These are phyloP conservation scores for Oryza longistaminata DNA, from an alignment of 176 grass and related monocot genomes.

Conservation along the genomic window DNA sequence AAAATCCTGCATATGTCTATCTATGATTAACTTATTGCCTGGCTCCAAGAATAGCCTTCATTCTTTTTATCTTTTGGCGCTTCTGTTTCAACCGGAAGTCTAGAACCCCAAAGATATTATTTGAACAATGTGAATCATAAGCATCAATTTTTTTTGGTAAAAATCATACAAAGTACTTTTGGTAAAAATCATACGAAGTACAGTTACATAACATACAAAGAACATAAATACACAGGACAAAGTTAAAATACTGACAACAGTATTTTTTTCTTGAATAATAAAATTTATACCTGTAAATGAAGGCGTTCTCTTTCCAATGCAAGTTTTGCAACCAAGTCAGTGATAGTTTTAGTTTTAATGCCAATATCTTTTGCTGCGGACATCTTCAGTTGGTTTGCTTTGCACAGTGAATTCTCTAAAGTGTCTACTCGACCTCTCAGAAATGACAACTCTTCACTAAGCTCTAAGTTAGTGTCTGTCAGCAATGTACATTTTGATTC, in stretches of 20 bases:
- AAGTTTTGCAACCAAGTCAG: conserved; percentile 75
- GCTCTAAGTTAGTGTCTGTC: conserved; percentile 73
- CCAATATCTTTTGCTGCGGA: conserved; percentile 65
- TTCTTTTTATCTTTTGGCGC: background rate
- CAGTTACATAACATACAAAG: background rate
- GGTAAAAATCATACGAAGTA: background rate
- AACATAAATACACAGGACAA: conserved; percentile 14
- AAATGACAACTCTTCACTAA: conserved; percentile 76
- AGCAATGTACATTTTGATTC: conserved; percentile 68
- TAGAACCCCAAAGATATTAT: background rate
- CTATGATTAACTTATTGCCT: no score
- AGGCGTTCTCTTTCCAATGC: conserved; percentile 76
- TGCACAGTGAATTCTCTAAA: conserved; percentile 56
- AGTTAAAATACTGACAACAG: background rate
- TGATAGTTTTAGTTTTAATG: conserved; percentile 72
- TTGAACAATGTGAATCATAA: background rate
- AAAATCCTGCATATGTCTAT: no score
- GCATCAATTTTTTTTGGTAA: background rate
- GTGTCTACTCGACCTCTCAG: conserved; percentile 62
- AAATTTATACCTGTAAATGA: conserved; percentile 65
- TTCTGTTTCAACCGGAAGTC: background rate
- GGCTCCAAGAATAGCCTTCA: background rate
- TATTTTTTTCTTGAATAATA: conserved; percentile 19
- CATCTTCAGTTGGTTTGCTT: conserved; percentile 62
- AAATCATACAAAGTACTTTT: background rate